These are phyloP conservation scores for Fusarium equiseti DNA, from an alignment of 2,329 filamentous ascomycete species.

Conservation along the genomic window DNA sequence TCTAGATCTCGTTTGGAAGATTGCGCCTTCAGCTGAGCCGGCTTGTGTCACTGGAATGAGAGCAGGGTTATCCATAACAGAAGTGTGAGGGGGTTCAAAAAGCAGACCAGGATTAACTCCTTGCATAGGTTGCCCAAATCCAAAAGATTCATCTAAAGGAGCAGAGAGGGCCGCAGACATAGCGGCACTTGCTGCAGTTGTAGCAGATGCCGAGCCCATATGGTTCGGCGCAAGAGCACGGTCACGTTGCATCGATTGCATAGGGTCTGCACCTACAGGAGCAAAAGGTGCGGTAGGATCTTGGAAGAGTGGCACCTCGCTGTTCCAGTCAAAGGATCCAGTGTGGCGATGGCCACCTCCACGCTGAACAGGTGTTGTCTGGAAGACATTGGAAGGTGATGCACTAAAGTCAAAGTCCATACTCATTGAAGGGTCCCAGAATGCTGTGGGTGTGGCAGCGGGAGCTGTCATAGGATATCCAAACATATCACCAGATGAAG, in stretches of 20 bases:
- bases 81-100: constrained; percentile 65
- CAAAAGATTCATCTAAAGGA: constrained; percentile 64
- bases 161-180: constrained; percentile 58
- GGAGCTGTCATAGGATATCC: constrained; percentile 71
- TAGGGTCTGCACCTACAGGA: constrained; percentile 53
- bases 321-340: constrained; percentile 69
- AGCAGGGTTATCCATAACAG: constrained; percentile 57
- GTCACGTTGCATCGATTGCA: constrained; percentile 56
- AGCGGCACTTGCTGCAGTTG: constrained; percentile 44
- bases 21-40: constrained; percentile 47
- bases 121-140: constrained; percentile 58
- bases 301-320: constrained; percentile 67
- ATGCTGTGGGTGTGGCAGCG: constrained; percentile 62
- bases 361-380: constrained; percentile 45
- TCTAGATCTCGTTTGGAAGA: constrained; percentile 45
- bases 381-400: constrained; percentile 59
- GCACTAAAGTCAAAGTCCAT: constrained; percentile 72
- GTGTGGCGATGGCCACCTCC: constrained; percentile 57
- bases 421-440: constrained; percentile 70
- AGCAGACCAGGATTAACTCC: constrained; percentile 72
- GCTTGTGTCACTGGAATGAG: constrained; percentile 50
- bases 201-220: constrained; percentile 50
- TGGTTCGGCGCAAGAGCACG: constrained; percentile 65
- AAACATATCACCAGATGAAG: constrained; percentile 67
- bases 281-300: constrained; percentile 54